A percentile compares a stretch with the other conserved stretches of the same genome.
Evolutionary conservation across 1,284 basidiomycete species (phyloP).

Genomic region (Crepidotus sp.): DNA sequence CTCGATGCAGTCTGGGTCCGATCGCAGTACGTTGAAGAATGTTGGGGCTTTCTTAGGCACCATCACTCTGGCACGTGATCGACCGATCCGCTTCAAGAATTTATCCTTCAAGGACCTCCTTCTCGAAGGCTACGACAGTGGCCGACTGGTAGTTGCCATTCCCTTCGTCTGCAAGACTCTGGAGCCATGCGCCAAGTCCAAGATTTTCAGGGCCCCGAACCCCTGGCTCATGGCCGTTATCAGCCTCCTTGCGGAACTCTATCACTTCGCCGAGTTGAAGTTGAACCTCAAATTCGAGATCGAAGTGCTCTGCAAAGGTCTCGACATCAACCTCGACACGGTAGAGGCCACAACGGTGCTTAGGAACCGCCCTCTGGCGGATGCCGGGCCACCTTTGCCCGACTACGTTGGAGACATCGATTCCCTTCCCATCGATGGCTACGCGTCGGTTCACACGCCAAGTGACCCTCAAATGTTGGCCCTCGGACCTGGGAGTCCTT

Average conservation of each 20-base stretch:
- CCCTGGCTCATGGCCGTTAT: conserved; percentile 98
- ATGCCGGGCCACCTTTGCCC: conserved; percentile 51
- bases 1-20: conserved; percentile 77
- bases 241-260: conserved; percentile 87
- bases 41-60: conserved; percentile 93
- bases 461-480: conserved; percentile 52
- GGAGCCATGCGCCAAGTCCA: conserved; percentile 83
- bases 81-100: conserved; percentile 89
- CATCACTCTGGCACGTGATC: conserved; percentile 87
- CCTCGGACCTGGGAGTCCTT: conserved; percentile 44
- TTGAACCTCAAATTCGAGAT: conserved; percentile 99
- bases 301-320: conserved; percentile 90
- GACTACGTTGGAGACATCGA: conserved; percentile 69
- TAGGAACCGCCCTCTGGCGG: conserved; percentile 55
- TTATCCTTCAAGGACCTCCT: conserved; percentile 95
- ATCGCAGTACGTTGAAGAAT: conserved; percentile 88
- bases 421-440: conserved; percentile 58
- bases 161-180: conserved; percentile 98
- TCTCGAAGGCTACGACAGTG: conserved; percentile 90
- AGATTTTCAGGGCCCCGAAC: conserved; percentile 92
- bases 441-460: conserved; percentile 43
- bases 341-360: conserved; percentile 83
- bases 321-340: conserved; percentile 82
- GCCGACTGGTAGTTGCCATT: conserved; percentile 89
- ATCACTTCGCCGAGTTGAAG: conserved; percentile 95